phyloP scores from a whole-genome alignment of 192 early-diverging fungal genomes.

The Chytriomyces hyalinus region DNA sequence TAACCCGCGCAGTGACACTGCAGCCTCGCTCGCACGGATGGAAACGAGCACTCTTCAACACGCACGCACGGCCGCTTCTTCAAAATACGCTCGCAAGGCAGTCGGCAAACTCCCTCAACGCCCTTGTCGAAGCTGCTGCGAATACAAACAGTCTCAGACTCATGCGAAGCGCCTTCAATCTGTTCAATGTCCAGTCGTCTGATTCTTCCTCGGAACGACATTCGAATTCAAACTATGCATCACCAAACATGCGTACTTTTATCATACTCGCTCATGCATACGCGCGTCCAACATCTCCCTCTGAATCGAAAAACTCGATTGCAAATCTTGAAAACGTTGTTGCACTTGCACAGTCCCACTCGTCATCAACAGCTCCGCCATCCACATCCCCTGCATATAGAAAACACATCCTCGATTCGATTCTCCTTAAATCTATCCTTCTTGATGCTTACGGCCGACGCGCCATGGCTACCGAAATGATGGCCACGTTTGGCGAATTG shows the following conservation, averaged over 20 bases:
- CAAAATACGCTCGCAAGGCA: not conserved
- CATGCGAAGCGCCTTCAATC: not conserved
- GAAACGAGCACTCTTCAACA: not conserved
- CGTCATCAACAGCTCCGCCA: not conserved
- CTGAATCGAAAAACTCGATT: not conserved
- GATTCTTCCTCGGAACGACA: not conserved
- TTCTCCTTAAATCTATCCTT: not conserved
- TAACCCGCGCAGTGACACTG: no score
- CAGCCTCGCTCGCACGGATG: no score
- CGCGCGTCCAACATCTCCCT: not conserved
- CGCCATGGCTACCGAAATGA: not conserved
- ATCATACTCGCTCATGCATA: not conserved
- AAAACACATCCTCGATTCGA: not conserved
- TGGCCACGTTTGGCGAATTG: not conserved
- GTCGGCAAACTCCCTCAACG: not conserved
- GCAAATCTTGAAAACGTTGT: no score
- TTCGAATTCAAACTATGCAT: not conserved
- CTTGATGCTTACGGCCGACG: not conserved
- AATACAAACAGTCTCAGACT: not conserved
- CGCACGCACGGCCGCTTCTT: not conserved
- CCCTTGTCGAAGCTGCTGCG: not conserved
- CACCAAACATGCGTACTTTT: not conserved
- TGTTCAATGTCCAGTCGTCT: not conserved
- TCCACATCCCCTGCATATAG: not conserved
- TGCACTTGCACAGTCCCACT: not conserved